Evolutionary conservation across 805 yeast genomes (phyloP), one percentile per base, ranked within the genome.

Genomic region (Alloascoidea africana): DNA sequence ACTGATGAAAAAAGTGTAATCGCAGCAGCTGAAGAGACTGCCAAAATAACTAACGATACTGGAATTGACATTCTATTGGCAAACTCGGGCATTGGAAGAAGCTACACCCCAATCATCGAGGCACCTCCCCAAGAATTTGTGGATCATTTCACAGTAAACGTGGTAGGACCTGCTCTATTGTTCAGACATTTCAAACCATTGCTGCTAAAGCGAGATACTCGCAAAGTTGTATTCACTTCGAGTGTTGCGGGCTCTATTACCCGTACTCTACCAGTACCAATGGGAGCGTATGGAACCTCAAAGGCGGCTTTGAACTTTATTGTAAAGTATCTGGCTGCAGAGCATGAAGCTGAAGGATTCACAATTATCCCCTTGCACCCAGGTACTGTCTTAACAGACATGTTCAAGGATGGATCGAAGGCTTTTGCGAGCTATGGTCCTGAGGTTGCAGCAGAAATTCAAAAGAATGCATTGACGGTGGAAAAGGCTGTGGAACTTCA

Each of bases 291-390:
- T 40, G 63, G 63, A 2, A 47, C 46, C 32, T 54, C 63, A 4
- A 61, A 62, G 44, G 59, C 64, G 5, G 66, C 61, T 1, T 41
- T 60, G 41, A 59, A 61, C 48, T 54, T 47, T 45, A 41, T 53
- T 13, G 46, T 46, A 8, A 49, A 42, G 30, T 48, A 51, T 14
- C 27, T 61, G 27, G 42, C 54, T 33, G 13, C 16, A 19, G 63
- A 60, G 38, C 37, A 50, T 23, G 41, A 38, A 11, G 27, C 36
- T 1, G 50, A 55, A 30, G 54, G 49, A 1, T 56, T 51, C 39
- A 52, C 47, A 6, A 48, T 55, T 32, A 42, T 58, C 15, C 44
- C 60, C 8, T 11, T 60, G 11, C 61, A 59, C 38, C 70, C 70
- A 0, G 68, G 68, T 32, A 27, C 51, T 6, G 65, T 63, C 11